phyloP scores from a whole-genome alignment of 352 stramenopile genomes.

The Plasmopara muralis region DNA sequence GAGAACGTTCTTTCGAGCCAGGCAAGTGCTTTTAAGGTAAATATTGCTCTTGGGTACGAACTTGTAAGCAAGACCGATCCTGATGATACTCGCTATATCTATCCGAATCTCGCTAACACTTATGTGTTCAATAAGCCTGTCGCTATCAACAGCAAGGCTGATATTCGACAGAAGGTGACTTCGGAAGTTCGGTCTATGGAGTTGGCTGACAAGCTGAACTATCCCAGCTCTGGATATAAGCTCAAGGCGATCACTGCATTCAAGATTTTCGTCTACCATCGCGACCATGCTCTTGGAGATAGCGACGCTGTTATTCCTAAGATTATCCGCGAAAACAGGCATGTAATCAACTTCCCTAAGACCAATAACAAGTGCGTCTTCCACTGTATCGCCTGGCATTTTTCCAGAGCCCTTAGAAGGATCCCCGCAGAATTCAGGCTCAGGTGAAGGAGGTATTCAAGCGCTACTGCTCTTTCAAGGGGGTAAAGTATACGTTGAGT shows the following conservation, averaged over 20 bases:
- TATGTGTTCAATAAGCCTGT: conserved; percentile 25
- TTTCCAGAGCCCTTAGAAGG: conserved; percentile 1
- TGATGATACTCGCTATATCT: conserved; percentile 3
- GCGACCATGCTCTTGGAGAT: conserved; percentile 15
- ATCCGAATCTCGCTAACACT: conserved; percentile 19
- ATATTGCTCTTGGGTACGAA: not conserved
- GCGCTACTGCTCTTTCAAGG: conserved; percentile 7
- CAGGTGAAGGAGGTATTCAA: conserved; percentile 7
- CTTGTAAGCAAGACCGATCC: conserved; percentile 10
- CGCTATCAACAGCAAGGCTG: conserved; percentile 14
- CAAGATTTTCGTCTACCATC: conserved; percentile 16
- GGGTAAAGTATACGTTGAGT: not conserved
- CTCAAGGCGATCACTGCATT: conserved; percentile 16
- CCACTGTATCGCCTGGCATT: conserved; percentile 7
- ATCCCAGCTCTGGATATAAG: conserved; percentile 9
- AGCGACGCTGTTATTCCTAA: not conserved
- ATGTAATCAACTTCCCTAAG: too few relatives aligned
- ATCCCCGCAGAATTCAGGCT: conserved; percentile 8
- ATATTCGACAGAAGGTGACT: conserved; percentile 13
- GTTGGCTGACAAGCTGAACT: conserved; percentile 14
- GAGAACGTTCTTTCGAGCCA: not conserved
- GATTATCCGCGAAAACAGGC: too few relatives aligned
- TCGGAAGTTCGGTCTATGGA: conserved; percentile 16
- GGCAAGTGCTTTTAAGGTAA: not conserved
- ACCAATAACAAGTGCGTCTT: not conserved